Evolutionary conservation across 352 stramenopile genomes (phyloP), one percentile per base, ranked within the genome.

Genomic region (Hyaloperonospora brassicae): DNA sequence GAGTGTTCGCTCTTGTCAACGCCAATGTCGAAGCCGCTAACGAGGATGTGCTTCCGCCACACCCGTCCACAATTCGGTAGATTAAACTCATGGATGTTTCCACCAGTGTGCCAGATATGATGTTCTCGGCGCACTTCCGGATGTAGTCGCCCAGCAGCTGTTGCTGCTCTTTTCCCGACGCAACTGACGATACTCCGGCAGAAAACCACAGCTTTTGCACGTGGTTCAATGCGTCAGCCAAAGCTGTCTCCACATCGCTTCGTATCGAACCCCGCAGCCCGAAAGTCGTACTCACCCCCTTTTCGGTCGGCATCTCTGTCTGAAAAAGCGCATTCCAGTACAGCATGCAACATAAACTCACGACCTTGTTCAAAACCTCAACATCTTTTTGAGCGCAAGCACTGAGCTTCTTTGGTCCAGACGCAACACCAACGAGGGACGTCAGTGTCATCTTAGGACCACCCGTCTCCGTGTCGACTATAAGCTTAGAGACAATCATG

Each of bases 21-120:
- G 68, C 72, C 22, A 87, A 52, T 14, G 71, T 70, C 5, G 75
- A 84, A 39, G 57, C 64, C 40, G 60, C 48, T 55, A 69, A 72
- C 24, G 58, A 64, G 12, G 62, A 67, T 21, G 59, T 67, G 2
- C 57, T 42, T n/a, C 61, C 70, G 12, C 51, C 71, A 24, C 67
- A 69, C 5, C 74, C 79, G 50, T 87, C 72, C 7, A 75, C 74
- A 22, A 94, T 70, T 8, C 72, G 71, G 44, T 89, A 68, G 31
- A 94, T 78, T 35, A 94, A 70, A 50, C 65, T 78, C 74, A 90
- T 86, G 0, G 81, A 86, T n/a, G 74, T 84, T 50, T 89, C 73
- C 24, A 88, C 75, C 35, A 79, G 48, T 7, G 58, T 62, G 7
- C 75, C 64, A 34, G 52, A 57, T 41, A 81, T 72, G 44, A 92